Percentiles rank a stretch among this genome's conserved stretches.
phyloP scores from a whole-genome alignment of 495 filamentous ascomycete genomes.

The Trichoderma parareesei region DNA sequence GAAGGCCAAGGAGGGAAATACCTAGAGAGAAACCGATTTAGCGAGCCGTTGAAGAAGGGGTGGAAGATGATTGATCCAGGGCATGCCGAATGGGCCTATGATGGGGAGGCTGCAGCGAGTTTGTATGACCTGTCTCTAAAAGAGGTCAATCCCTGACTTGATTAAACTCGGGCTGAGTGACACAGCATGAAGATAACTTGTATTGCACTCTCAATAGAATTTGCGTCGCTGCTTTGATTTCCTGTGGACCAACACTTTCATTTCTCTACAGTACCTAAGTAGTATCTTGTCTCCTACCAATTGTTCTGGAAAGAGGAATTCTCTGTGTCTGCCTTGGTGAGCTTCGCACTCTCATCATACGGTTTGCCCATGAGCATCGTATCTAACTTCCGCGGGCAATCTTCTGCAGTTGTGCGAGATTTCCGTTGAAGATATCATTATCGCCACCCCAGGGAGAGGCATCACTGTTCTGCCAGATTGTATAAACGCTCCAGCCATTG shows the following conservation, averaged over 20 bases:
- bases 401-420: conserved; percentile 13
- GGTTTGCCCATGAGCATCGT: too few species aligned
- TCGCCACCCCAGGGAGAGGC: conserved; percentile 42
- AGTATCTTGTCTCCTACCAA: too few species aligned
- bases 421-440: conserved; percentile 45
- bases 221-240: too few species aligned
- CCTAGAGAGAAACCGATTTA: conserved; percentile 25
- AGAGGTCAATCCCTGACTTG: background rate
- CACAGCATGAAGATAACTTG: background rate
- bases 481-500: conserved; percentile 51
- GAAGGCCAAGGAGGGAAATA: conserved; percentile 37
- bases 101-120: background rate
- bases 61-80: conserved; percentile 7
- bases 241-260: too few species aligned
- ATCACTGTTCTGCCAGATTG: conserved; percentile 52
- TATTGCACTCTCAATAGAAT: background rate
- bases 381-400: conserved; percentile 6
- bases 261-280: too few species aligned
- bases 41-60: conserved; percentile 1
- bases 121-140: conserved; percentile 8
- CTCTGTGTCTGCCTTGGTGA: too few species aligned
- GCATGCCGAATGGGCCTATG: background rate
- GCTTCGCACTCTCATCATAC: too few species aligned
- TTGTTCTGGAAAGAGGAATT: too few species aligned
- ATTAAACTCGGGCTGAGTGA: too few species aligned